Base-by-base conservation (phyloP, 176 grass and related monocot species). In the Alloteropsis semialata region DNA sequence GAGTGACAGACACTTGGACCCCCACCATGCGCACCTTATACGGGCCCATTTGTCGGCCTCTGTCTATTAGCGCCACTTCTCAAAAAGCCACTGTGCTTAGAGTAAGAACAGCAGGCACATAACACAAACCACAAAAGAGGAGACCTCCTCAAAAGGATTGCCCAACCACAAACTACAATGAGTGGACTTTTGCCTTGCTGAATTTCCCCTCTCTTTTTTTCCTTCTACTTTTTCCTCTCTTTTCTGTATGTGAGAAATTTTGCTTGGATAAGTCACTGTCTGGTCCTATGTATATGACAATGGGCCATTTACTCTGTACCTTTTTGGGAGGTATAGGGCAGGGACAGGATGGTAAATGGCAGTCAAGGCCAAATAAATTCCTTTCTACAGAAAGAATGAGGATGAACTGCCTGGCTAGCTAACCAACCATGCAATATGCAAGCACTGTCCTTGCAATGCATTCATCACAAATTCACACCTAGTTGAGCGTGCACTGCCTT, bases 121-220 rank as follows among this genome's bases (percentile, higher is more conserved):
- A 80, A 33, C 50, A 75, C 51, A 89, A 75, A 76, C 62, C 62
- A 77, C 36, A 82, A 85, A 85, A 46, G 71, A 65, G 37, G 43
- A 64, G 37, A 44, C 63, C 78, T 13, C 87, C 87, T 86, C 88
- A 73, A 90, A 90, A 90, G 83, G 69, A 64, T 72, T 72, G 72
- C 53, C 49, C 38, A 73, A 3, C 72, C 63, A 86, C 71, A 49
- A 19, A 19, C 21, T 54, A 22, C 27, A 72, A 86, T 82, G 65
- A 72, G 65, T 86, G 46, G n/a, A 65, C 88, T 78, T 81, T 65
- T 58, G 54, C 29, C 10, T 61, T 46, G 54, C 18, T 63, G 41
- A 22, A 11, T 45, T 64, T 16, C n/a, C n/a, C 54, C 27, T 51
- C 8, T 33, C 18, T 54, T 12, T 44, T 13, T 28, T 43, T 32